Percentiles rank a stretch among this genome's conserved stretches.
Conservation (phyloP, 257 asterid genomes). For the Linaria vulgaris region DNA sequence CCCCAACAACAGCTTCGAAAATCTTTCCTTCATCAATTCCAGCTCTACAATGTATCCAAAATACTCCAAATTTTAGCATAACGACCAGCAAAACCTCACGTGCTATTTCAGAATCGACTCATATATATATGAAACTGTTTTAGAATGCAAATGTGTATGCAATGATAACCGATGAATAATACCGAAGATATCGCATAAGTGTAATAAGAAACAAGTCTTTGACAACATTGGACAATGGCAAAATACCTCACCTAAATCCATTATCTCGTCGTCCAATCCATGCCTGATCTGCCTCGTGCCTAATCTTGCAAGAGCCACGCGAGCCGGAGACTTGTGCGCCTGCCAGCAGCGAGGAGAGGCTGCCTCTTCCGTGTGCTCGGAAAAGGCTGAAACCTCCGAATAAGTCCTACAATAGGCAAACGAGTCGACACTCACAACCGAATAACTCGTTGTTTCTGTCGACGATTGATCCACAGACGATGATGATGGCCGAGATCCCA, state of each 20-base stretch:
- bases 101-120: no score
- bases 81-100: no score
- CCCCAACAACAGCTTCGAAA: constrained; percentile 76
- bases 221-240: background rate
- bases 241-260: constrained; percentile 56
- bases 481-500: constrained; percentile 52
- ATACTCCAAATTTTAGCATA: background rate
- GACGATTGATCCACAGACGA: constrained; percentile 57
- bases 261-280: constrained; percentile 47
- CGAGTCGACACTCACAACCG: constrained; percentile 51
- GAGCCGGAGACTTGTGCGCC: constrained; percentile 68
- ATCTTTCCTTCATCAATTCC: constrained; percentile 92
- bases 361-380: constrained; percentile 59
- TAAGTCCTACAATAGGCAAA: constrained; percentile 61
- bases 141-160: no score
- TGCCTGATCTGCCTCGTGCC: constrained; percentile 62
- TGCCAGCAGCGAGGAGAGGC: constrained; percentile 66
- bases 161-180: no score
- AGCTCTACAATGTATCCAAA: constrained; percentile 43
- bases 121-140: no score
- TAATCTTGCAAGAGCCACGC: constrained; percentile 55
- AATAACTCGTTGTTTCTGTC: constrained; percentile 42
- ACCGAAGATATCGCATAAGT: no score
- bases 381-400: constrained; percentile 67
- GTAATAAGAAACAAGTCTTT: background rate